Base-by-base conservation (phyloP, 768 basidiomycete genomes). In the Lentinula lateritia region DNA sequence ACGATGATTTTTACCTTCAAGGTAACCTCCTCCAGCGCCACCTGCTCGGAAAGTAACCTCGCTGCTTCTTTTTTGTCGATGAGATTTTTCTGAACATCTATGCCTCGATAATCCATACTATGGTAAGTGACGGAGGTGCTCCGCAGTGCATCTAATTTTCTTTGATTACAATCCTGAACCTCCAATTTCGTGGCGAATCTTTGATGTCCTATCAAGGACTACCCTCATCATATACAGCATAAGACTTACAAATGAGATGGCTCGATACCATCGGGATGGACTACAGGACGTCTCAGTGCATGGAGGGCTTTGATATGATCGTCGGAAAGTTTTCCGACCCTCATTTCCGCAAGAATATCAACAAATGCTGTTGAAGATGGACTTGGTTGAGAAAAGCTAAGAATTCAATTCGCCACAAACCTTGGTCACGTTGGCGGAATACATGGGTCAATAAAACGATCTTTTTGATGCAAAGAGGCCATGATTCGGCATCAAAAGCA, bases 341-440 rank as follows among this genome's bases (percentile, higher is more conserved):
- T 84, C 89, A 96, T 94, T 67, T 93, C 86, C 66, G 92, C 91
- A 59, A 97, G 78, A 78, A 96, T 90, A 68, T 88, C 79, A 4
- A 60, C 48, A 38, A 38, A 61, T 18, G 34, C 52, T 42, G 43
- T 38, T 28, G 20, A n/a, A 6, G 28, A n/a, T 34, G 43, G 39
- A 45, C 61, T 50, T 6, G 34, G 64, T 28, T 28, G 28, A 52
- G 55, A 16, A 5, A 23, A 9, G 3, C 0, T 42, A 28, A 41
- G 6, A 39, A 43, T 45, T 12, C 6, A 3, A 20, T 13, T 10
- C 2, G 12, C 15, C 5, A 58, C 23, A 12, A 13, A 83, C 83
- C 71, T 50, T 80, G 75, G 66, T 90, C 87, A 50, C 76, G 87
- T 70, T 92, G 90, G 60, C 89, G 76, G 73, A 91, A 92, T 39